phyloP scores from a whole-genome alignment of 225 moss, liverwort and hornwort species.

The Pseudoscleropodium purum region DNA sequence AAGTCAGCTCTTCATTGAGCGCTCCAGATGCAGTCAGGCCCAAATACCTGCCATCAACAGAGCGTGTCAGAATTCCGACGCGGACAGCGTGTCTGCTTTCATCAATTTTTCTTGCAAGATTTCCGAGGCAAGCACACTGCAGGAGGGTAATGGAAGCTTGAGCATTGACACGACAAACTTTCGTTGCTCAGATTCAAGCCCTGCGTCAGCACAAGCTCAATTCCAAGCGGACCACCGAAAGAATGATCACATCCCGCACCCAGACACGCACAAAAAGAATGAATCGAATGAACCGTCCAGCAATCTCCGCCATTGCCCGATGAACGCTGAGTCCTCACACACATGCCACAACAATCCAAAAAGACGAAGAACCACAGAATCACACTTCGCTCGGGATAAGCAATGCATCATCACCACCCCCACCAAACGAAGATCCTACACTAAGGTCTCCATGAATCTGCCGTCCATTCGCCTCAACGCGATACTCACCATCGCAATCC shows the following conservation, averaged over 20 bases:
- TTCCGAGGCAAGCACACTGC: background rate
- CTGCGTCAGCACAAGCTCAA: background rate
- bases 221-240: background rate
- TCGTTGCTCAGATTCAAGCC: background rate
- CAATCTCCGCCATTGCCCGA: background rate
- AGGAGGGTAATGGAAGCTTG: background rate
- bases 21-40: background rate
- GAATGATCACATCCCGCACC: background rate
- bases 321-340: background rate
- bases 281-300: background rate
- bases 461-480: background rate
- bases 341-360: background rate
- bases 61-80: background rate
- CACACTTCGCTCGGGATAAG: background rate
- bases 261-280: background rate
- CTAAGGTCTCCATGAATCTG: background rate
- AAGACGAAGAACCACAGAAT: background rate
- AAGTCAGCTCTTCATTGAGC: background rate
- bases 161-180: background rate
- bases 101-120: background rate
- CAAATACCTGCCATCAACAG: constrained; percentile 13
- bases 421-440: background rate
- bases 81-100: background rate
- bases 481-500: background rate
- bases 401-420: background rate